Base-by-base conservation (phyloP, 2,329 filamentous ascomycete genomes). In the Exserohilum turcica region DNA sequence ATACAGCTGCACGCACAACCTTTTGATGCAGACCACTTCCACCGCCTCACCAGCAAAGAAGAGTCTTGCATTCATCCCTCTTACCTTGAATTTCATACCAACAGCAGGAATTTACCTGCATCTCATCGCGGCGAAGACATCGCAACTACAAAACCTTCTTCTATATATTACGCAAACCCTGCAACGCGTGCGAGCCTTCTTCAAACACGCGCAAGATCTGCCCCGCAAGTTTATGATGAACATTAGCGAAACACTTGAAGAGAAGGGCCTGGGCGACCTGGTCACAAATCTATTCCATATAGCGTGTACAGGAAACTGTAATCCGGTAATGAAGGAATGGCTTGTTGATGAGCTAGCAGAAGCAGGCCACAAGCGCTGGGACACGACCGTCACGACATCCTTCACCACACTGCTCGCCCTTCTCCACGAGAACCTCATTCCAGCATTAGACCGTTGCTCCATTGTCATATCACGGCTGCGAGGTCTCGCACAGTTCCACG, bases 341-440 rank as follows among this genome's bases (percentile, higher is more conserved):
- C 80, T 99, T 1, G 85, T 92, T 4, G 91, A 96, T 66, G 89
- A 89, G 60, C 77, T 97, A 21, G 61, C 61, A 36, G 66, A 70
- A 47, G 59, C 94, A 88, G 92, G 92, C 0, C 90, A 96, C 65
- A 97, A 96, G 75, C 83, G 94, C 43, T 99, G 94, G 94, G 92
- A 97, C 59, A 95, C 93, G 67, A 88, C 90, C 5, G 89, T 95
- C 2, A 82, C 84, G 1, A 85, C 86, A 3, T 91, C 92, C 1
- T 87, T 97, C 16, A 86, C 90, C 54, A 88, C 86, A 48, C 81
- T 97, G 8, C 85, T 91, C 43, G 84, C 85, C 46, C 80, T 97
- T 10, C 80, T 92, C 0, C 92, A 96, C 67, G 88, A 96, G 68
- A 92, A 95, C 71, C 86, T 97, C 45, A 81, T 97, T 2, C 94